Evolutionary conservation across 306 rosid species (phyloP), one percentile per base, ranked within the genome.

Genomic region (Rubus parviflorus): DNA sequence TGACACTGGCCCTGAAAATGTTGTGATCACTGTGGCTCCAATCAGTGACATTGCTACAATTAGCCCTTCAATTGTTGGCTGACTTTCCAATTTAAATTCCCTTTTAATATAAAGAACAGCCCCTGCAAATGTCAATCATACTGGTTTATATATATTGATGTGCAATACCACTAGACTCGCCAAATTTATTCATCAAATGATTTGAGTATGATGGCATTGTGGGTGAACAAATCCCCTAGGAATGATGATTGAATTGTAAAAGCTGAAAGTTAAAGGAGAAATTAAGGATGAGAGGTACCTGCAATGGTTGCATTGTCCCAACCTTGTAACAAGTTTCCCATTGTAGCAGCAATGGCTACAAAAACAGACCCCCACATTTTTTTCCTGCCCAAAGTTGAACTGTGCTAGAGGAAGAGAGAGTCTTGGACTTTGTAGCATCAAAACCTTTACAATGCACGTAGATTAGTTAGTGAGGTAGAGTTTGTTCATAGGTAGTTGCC

Each of bases 261-360:
- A 65, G 42, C 48, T 65, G 47, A 65, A 37, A 65, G 15, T 23
- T 38, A 65, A 17, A 0, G 15, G 15, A 38, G 48, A 17, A 10
- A 42, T 8, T 67, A 67, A 45, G 49, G 6, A n/a, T 4, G 52
- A 11, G 35, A 43, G 16, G 8, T 1, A 83, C 87, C 87, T 79
- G 87, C 87, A 67, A 83, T 83, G 41, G 84, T 83, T 25, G 87
- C 87, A 72, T 80, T 83, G 70, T 83, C 87, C 87, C 87, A 83
- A 35, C 87, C 84, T 63, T 83, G 87, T 71, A 83, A 67, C 61
- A 83, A 41, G 65, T 83, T 83, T 15, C 87, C 87, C 3, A 72
- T 80, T 15, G 87, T 61, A n/a, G 87, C 87, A 72, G 81, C 81
- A 60, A 67, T 42, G 47, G 87, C 87, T 66, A 83, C 84, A 35